Conservation (phyloP, 495 filamentous ascomycete genomes). For the Podospora anserina region DNA sequence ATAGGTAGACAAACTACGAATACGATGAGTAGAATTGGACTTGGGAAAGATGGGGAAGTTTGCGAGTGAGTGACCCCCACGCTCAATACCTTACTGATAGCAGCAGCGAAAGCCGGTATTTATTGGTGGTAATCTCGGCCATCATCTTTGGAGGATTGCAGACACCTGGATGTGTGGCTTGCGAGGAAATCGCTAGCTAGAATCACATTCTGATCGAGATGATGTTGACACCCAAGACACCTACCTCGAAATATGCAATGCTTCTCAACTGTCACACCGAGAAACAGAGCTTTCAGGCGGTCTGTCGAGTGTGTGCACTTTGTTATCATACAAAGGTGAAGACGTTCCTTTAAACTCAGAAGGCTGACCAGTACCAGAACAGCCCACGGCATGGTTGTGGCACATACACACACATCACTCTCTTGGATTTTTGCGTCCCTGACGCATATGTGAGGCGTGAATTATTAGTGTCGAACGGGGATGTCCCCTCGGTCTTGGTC, state of each 20-base stretch:
- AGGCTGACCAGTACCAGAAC: neutral
- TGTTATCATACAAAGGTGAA: neutral
- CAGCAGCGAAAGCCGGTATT: neutral
- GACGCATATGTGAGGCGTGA: neutral
- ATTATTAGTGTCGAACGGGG: neutral
- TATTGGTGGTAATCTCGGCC: neutral
- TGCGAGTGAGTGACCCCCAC: neutral
- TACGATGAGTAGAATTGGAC: neutral
- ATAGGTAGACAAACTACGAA: neutral
- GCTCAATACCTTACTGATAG: neutral
- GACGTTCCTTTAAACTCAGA: no score
- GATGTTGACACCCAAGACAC: no score
- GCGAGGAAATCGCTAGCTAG: no score
- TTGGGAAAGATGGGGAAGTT: neutral
- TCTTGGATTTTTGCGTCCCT: neutral
- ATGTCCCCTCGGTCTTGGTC: neutral
- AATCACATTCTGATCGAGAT: no score
- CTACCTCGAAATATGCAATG: no score
- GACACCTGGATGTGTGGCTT: no score
- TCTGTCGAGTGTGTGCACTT: no score
- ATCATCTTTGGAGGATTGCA: neutral
- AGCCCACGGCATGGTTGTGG: neutral
- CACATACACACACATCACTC: neutral
- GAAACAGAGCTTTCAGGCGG: no score
- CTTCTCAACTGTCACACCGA: no score